Conservation (phyloP, 2,329 filamentous ascomycete species). For the Colletotrichum noveboracense region DNA sequence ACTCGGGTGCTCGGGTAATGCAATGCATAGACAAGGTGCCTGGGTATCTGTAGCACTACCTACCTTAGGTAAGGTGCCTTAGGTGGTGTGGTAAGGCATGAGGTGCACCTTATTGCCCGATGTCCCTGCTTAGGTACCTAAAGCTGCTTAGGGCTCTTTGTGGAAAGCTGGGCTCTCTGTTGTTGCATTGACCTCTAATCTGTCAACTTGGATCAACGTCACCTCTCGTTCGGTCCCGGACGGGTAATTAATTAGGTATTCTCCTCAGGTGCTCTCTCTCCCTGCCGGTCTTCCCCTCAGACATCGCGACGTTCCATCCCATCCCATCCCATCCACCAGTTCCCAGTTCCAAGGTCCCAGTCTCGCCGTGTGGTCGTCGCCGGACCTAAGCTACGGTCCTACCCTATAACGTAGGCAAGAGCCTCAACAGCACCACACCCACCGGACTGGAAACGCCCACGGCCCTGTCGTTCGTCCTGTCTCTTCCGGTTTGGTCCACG, state of each 20-base stretch:
- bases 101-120: too few species aligned
- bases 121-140: not conserved
- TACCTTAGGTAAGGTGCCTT: too few species aligned
- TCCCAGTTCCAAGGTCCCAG: not conserved
- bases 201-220: not conserved
- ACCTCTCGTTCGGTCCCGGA: constrained; percentile 12
- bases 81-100: too few species aligned
- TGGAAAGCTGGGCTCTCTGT: not conserved
- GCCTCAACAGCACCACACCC: constrained; percentile 10
- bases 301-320: not conserved
- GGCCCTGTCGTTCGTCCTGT: not conserved
- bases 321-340: not conserved
- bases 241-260: not conserved
- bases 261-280: not conserved
- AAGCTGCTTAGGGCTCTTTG: not conserved
- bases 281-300: not conserved
- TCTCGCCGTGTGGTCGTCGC: not conserved
- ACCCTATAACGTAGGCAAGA: not conserved
- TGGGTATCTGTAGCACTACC: too few species aligned
- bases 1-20: constrained; percentile 2
- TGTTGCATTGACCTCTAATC: not conserved
- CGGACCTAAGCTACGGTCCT: not conserved
- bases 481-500: not conserved
- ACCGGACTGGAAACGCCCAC: not conserved
- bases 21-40: too few species aligned